Evolutionary conservation across 208 protist genomes (phyloP), one percentile per base, ranked within the genome.

Genomic region (Acanthamoeba sp.): DNA sequence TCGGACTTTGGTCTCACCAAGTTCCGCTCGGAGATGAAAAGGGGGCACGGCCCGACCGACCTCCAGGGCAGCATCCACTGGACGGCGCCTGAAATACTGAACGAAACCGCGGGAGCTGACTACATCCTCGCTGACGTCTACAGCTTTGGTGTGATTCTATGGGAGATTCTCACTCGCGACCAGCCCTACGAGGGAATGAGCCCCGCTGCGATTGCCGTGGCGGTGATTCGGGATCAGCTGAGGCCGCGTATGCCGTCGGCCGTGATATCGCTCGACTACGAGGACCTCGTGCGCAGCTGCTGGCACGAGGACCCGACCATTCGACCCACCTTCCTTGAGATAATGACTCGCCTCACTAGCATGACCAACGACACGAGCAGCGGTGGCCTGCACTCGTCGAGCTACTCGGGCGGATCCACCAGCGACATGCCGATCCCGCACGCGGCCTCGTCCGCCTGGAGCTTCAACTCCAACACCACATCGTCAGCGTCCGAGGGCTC

Each of bases 101-200:
- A 57, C 48, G 55, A 90, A 48, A 3, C 82, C 5, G 5, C 24
- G 9, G 82, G 27, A 22, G 20, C 27, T 12, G 82, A 90, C 27
- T 90, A 45, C 55, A 64, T 88, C 1, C 82, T 69, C 5, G 82
- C 71, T 7, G 71, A 80, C 36, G 71, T 80, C 22, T 80, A 80
- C 71, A 36, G 20, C 71, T 80, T 80, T 27, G 71, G 71, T 20
- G 45, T 92, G n/a, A 76, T 92, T 16, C 34, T 92, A 12, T 92
- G 87, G 87, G 87, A 92, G 57, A 45, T 92, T 16, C 57, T 92
- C 20, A 76, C 87, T 18, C 87, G 87, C 29, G 3, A 40, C 14
- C 22, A 45, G 34, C 87, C 87, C n/a, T 92, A 92, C 62, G 52
- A 92, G 9, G 87, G 87, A 10, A 71, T 92, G 36, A 92, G 82